A percentile compares a stretch with the other conserved stretches of the same genome.
Conservation (phyloP, 106 monocot genomes). For the Dendrobium officinale region DNA sequence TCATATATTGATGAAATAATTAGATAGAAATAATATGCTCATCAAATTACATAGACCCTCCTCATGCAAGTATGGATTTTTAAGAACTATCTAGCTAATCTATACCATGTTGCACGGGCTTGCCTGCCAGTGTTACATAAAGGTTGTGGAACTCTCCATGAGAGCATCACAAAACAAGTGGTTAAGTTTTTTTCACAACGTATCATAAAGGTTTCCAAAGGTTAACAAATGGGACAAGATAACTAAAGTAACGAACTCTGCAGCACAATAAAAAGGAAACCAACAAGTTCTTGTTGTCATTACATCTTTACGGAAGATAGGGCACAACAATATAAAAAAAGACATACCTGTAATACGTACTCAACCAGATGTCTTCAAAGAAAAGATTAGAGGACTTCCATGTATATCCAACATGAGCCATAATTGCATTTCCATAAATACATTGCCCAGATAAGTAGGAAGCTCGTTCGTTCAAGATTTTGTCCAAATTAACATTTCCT, state of each 20-base stretch:
- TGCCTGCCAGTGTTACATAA: no score
- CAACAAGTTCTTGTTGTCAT: not conserved
- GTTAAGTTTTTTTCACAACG: not conserved
- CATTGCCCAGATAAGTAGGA: slow-evolving; percentile 77
- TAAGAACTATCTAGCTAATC: not conserved
- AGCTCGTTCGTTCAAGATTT: slow-evolving; percentile 47
- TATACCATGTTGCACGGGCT: not conserved
- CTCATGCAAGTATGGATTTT: not conserved
- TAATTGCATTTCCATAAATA: slow-evolving; percentile 83
- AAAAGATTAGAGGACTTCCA: slow-evolving; percentile 70
- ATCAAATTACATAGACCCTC: not conserved
- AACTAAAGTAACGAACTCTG: not conserved
- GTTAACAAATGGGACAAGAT: not conserved
- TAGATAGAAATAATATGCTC: not conserved
- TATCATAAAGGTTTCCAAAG: not conserved
- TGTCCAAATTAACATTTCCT: slow-evolving; percentile 12
- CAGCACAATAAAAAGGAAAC: not conserved
- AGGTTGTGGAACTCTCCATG: not conserved
- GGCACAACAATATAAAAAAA: not conserved
- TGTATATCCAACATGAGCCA: slow-evolving; percentile 75
- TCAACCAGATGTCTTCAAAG: slow-evolving; percentile 58
- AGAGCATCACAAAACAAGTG: not conserved
- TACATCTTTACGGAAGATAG: not conserved
- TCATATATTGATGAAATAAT: not conserved
- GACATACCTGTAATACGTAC: slow-evolving; percentile 73